phyloP scores from a whole-genome alignment of 495 filamentous ascomycete genomes.

The Penicillium robsamsonii region DNA sequence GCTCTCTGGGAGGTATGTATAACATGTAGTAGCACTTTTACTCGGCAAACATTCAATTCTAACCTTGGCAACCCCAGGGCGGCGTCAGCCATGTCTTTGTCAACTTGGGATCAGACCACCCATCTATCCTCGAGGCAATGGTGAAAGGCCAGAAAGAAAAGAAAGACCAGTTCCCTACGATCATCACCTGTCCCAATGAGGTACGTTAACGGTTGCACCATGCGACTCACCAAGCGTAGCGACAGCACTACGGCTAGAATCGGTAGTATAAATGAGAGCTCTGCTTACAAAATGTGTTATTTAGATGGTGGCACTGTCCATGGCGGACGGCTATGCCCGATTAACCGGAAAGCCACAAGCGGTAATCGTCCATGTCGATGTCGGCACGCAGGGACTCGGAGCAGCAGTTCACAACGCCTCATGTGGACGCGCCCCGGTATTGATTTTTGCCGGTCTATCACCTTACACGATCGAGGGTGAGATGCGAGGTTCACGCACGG shows the following conservation, averaged over 20 bases:
- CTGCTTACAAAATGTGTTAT: slow-evolving; percentile 34
- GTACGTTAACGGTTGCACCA: slow-evolving; percentile 24
- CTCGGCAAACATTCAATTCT: too few relatives aligned
- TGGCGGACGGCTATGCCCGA: slow-evolving; percentile 93
- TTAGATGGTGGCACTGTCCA: slow-evolving; percentile 95
- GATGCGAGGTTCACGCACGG: slow-evolving; percentile 80
- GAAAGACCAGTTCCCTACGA: slow-evolving; percentile 68
- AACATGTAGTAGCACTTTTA: neutral
- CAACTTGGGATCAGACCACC: slow-evolving; percentile 93
- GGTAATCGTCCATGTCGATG: slow-evolving; percentile 95
- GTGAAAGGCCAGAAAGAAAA: slow-evolving; percentile 76
- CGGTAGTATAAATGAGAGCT: neutral
- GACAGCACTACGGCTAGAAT: neutral
- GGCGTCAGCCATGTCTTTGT: slow-evolving; percentile 90
- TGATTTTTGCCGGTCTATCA: slow-evolving; percentile 88
- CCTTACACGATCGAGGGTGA: slow-evolving; percentile 92
- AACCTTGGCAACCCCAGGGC: slow-evolving; percentile 47
- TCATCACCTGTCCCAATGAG: slow-evolving; percentile 93
- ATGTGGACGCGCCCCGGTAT: slow-evolving; percentile 78
- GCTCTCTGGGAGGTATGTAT: slow-evolving; percentile 70
- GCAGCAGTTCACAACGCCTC: slow-evolving; percentile 92
- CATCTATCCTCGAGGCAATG: slow-evolving; percentile 93
- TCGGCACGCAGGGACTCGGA: slow-evolving; percentile 88
- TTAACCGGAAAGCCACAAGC: slow-evolving; percentile 81
- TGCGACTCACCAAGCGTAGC: neutral